These are phyloP conservation scores for Neonectria neomacrospora DNA, from an alignment of 2,329 filamentous ascomycete genomes.

Conservation along the genomic window DNA sequence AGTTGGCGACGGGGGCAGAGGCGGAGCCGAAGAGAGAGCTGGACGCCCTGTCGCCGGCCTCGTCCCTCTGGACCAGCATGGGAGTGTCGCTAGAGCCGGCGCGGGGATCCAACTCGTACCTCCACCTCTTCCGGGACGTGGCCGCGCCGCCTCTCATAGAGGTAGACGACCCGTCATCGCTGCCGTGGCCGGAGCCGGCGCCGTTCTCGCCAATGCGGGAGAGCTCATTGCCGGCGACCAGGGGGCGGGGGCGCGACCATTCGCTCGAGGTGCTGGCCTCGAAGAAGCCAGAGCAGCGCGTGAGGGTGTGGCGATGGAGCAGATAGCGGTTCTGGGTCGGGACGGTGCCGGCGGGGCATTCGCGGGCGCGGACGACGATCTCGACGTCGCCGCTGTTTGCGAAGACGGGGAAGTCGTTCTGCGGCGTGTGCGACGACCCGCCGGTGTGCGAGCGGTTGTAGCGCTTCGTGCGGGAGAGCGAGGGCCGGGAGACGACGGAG, in stretches of 20 bases:
- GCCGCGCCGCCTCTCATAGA: constrained; percentile 27
- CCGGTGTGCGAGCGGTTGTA: constrained; percentile 86
- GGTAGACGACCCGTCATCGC: constrained; percentile 38
- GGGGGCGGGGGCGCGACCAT: constrained; percentile 63
- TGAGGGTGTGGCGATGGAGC: constrained; percentile 86
- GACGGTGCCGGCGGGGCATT: constrained; percentile 31
- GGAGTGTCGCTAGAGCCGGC: constrained; percentile 80
- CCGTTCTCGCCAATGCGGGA: constrained; percentile 63
- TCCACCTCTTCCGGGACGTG: constrained; percentile 71
- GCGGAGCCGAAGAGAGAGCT: constrained; percentile 49
- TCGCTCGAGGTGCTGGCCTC: constrained; percentile 84
- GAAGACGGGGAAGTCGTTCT: constrained; percentile 95
- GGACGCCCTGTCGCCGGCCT: constrained; percentile 37
- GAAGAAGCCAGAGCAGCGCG: constrained; percentile 94
- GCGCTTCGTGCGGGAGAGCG: constrained; percentile 70
- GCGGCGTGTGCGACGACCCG: constrained; percentile 73
- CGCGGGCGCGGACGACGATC: constrained; percentile 76
- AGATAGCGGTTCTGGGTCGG: constrained; percentile 80
- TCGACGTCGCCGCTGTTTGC: constrained; percentile 92
- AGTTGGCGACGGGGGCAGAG: constrained; percentile 36
- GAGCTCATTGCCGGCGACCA: constrained; percentile 57
- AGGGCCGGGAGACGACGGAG: constrained; percentile 72
- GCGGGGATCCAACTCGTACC: constrained; percentile 87
- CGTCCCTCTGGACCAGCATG: constrained; percentile 86
- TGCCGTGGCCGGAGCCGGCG: constrained; percentile 33